These are phyloP conservation scores for Russula earlei DNA, from an alignment of 768 basidiomycete species.

Conservation along the genomic window DNA sequence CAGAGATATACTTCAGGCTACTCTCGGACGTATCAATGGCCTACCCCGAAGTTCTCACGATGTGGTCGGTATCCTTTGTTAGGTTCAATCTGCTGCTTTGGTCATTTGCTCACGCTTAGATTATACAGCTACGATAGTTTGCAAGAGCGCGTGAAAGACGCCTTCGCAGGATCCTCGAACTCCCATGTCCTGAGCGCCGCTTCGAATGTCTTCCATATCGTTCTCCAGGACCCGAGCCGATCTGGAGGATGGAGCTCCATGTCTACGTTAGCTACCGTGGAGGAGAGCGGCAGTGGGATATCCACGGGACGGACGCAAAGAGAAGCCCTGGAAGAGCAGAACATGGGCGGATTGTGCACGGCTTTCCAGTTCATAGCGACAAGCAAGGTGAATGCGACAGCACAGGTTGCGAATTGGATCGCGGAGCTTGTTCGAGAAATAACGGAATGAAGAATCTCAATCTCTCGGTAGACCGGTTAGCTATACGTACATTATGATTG, in stretches of 20 bases:
- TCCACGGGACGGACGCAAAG: conserved; percentile 42
- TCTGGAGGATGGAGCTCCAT: conserved; percentile 41
- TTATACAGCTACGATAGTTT: conserved; percentile 57
- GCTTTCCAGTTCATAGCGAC: conserved; percentile 61
- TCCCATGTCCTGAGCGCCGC: conserved; percentile 59
- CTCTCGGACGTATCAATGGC: conserved; percentile 58
- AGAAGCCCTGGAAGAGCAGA: conserved; percentile 55
- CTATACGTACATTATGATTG: conserved; percentile 6
- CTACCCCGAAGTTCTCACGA: conserved; percentile 63
- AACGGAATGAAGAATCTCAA: conserved; percentile 30
- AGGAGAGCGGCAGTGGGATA: conserved; percentile 35
- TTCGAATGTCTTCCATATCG: conserved; percentile 66
- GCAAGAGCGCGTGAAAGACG: conserved; percentile 65
- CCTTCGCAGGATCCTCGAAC: conserved; percentile 63
- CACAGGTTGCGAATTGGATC: conserved; percentile 68
- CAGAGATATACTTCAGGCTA: conserved; percentile 67
- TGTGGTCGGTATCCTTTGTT: conserved; percentile 45
- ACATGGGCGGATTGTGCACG: conserved; percentile 67
- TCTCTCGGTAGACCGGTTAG: not conserved
- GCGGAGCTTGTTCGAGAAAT: conserved; percentile 48
- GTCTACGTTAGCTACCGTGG: conserved; percentile 55
- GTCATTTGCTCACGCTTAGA: not conserved
- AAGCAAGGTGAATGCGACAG: conserved; percentile 30
- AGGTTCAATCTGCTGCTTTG: not conserved
- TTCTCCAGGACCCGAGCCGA: conserved; percentile 45